Base-by-base conservation (phyloP, 768 basidiomycete species). In the Trametes gibbosa region DNA sequence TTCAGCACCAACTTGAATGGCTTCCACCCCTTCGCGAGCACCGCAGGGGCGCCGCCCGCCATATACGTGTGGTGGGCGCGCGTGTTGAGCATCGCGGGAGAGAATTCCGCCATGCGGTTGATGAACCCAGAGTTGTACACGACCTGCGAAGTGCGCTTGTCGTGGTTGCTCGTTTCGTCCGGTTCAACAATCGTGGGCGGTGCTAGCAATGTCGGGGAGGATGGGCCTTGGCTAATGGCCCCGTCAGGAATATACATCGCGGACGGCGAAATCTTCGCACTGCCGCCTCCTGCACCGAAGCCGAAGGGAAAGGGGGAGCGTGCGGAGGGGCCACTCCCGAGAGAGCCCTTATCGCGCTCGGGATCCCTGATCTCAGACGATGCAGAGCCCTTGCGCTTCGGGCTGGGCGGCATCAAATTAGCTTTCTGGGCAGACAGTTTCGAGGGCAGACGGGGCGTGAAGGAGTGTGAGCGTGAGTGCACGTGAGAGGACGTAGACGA, bases 1-100 rank as follows among this genome's bases (percentile, higher is more conserved):
- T 90, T 88, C 25, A 95, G 74, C 64, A 92, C 87, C 45, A 88
- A 79, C 70, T 94, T 93, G 76, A 82, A 91, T 5, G 90, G 84
- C 69, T 94, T 95, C 93, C 93, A 95, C 0, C 84, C 84, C 64
- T 92, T 92, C 19, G 69, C 64, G 10, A 71, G 66, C 16, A 65
- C 61, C 19, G 63, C 59, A 6, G 61, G 62, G 9, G 65, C 52
- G 14, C 59, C 59, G 17, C 66, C 68, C 24, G 63, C 50, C 62
- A 65, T 64, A 34, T 71, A 72, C 16, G 69, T 59, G 34, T 70
- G 69, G 24, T 63, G 65, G 5, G 65, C 67, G 19, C 66, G 66
- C 17, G 63, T 56, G 53, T 68, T 67, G 47, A 63, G 70, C 65
- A 72, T 69, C 14, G 69, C 58, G 0, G 84, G 80, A 2, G 79